phyloP scores from a whole-genome alignment of 306 rosid species.

The Pueraria montana region DNA sequence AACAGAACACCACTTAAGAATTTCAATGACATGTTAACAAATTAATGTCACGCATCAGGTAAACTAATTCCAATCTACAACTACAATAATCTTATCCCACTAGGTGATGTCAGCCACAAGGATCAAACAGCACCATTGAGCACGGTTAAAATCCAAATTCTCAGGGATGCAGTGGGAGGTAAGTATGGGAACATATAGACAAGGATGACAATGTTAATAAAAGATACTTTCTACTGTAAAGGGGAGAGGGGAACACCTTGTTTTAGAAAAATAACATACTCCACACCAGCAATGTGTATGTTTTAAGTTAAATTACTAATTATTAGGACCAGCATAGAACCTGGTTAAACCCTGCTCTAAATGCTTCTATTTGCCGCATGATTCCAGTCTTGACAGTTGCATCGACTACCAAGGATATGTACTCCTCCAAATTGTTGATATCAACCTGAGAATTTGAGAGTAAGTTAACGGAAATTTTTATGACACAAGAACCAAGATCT shows the following conservation, averaged over 20 bases:
- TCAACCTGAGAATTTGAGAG: conserved; percentile 64
- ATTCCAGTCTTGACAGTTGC: conserved; percentile 91
- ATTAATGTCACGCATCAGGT: conserved; percentile 1
- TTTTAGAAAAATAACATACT: background rate
- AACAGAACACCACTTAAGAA: background rate
- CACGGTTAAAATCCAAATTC: background rate
- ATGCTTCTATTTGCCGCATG: conserved; percentile 82
- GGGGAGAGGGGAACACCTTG: background rate
- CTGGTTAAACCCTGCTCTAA: conserved; percentile 93
- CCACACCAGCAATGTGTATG: background rate
- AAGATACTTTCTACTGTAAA: background rate
- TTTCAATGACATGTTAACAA: conserved; percentile 9
- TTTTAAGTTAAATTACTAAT: background rate
- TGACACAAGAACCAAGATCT: background rate
- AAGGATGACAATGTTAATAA: background rate
- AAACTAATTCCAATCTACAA: background rate
- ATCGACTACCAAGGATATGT: conserved; percentile 78
- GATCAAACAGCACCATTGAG: background rate
- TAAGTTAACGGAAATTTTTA: conserved; percentile 1
- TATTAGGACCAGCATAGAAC: conserved; percentile 46
- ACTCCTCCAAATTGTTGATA: conserved; percentile 85
- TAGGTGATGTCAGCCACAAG: background rate
- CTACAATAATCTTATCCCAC: background rate
- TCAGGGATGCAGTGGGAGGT: background rate
- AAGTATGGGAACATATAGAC: background rate